Base-by-base conservation (phyloP, 2,329 filamentous ascomycete genomes). In the Byssothecium circinans region DNA sequence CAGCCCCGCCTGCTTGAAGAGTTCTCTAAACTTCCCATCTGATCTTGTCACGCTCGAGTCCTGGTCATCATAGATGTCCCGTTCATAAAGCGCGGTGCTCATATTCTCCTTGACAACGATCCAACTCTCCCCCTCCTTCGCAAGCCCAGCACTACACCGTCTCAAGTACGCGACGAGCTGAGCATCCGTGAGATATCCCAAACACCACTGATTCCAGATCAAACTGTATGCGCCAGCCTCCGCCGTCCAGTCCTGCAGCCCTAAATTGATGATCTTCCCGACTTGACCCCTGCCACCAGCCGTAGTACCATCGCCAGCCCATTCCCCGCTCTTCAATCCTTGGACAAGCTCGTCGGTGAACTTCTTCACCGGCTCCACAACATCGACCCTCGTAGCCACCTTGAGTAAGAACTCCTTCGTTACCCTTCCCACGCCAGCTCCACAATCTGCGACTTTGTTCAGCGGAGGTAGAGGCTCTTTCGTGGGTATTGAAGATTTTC, bases 161-260 rank as follows among this genome's bases (percentile, higher is more conserved):
- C 73, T 58, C 14, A 96, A 71, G 61, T 86, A 95, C 2, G 74
- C 74, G 1, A 87, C 75, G 3, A 96, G 67, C 67, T 95, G 84
- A 7, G 71, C 72, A 65, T 96, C 90, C 0, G 82, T 90, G 45
- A 96, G 74, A 68, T 96, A 87, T 19, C 89, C 87, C 7, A 92
- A 71, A 69, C 91, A 96, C 91, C 91, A 96, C 70, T 96, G 91
- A 43, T 82, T 86, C 89, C 89, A 96, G 51, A 96, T 84, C 37
- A 96, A 69, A 65, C 91, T 87, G 70, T 96, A 96, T 40, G 72
- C 67, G 8, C 60, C 62, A 4, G 44, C 19, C 17, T 65, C 60
- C 6, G 70, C 63, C 0, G 79, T 75, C 89, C 89, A 95, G 22
- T 81, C 78, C 69, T 95, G 86, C 1, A 95, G 74, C 0, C 89